Evolutionary conservation across 2,329 filamentous ascomycete genomes (phyloP), one percentile per base, ranked within the genome.

Genomic region (Torrubiella hemipterigena): DNA sequence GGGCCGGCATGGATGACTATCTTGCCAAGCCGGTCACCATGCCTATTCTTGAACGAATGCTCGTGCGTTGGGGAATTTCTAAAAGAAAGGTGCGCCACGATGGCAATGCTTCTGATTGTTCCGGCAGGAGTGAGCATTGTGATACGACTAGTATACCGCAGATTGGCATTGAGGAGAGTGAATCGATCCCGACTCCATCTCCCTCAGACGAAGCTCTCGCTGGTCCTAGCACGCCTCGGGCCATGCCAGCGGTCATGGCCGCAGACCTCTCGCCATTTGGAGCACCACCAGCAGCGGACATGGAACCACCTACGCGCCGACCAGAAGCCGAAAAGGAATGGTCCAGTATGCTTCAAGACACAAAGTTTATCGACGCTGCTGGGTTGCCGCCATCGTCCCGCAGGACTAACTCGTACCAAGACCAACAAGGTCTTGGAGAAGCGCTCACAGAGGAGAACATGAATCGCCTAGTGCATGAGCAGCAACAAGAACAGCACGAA

Each of bases 1-100:
- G 66, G 38, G 77, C 78, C 7, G 81, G 81, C 19, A 85, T 85
- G 81, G 79, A 85, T 41, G 78, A 82, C 45, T 80, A 82, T 44
- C 58, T 83, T 8, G 62, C 74, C n/a, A 82, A 82, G 46, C 81
- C 80, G 2, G 80, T 85, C 24, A 79, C 77, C 42, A 71, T 76
- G 41, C 67, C 68, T 31, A 67, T 73, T 5, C 54, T 85, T 7
- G 79, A 84, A 50, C 70, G 62, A 42, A 84, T 81, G 75, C 63
- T 85, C 23, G 59, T 82, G 15, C 72, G 78, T 33, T 84, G 80
- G 80, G 70, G 63, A 13, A 65, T 45, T 45, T 40, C 44, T 5
- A 49, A 50, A 19, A 51, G 48, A 13, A 47, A 32, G 16, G 40
- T 27, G 25, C 41, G 34, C 5, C 43, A 46, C 0, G 46, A 53